These are phyloP conservation scores for Sporobolomyces phaffii DNA, from an alignment of 768 basidiomycete genomes.

Conservation along the genomic window DNA sequence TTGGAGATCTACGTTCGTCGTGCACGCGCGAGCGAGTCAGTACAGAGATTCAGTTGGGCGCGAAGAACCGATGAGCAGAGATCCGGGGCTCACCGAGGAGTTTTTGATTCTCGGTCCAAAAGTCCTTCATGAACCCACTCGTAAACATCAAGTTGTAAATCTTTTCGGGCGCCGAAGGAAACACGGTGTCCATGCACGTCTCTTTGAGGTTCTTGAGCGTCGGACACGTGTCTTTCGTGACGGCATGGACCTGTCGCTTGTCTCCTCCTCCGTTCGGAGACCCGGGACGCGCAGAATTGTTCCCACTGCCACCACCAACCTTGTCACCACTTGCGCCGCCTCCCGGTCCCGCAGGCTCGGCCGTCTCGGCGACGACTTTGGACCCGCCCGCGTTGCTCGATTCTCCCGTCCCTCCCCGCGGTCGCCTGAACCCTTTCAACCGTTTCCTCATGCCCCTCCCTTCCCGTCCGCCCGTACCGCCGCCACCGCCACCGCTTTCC, in stretches of 20 bases:
- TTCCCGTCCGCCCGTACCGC: no score
- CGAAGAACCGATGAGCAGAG: no score
- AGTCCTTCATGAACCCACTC: conserved; percentile 70
- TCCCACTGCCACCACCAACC: conserved; percentile 4
- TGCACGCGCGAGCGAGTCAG: not conserved
- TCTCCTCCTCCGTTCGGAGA: conserved; percentile 3
- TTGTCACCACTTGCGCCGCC: no score
- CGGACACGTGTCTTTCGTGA: conserved; percentile 31
- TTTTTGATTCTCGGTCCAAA: conserved; percentile 82
- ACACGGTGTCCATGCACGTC: conserved; percentile 60
- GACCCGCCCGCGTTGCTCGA: conserved; percentile 6
- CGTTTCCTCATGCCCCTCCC: conserved; percentile 3
- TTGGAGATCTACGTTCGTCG: conserved; percentile 68
- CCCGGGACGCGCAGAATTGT: conserved; percentile 9
- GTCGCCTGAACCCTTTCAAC: conserved; percentile 19
- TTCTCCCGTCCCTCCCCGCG: conserved; percentile 28
- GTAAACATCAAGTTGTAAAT: conserved; percentile 94
- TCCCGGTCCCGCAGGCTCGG: not conserved
- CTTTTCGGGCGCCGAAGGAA: conserved; percentile 89
- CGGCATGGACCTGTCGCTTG: conserved; percentile 7
- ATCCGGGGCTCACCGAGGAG: conserved; percentile 74
- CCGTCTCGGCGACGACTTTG: not conserved
- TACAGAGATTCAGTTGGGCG: no score
- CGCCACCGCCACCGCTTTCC: not conserved
- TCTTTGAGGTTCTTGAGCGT: conserved; percentile 36